phyloP scores from a whole-genome alignment of 495 filamentous ascomycete species.

The Glonium stellatum region DNA sequence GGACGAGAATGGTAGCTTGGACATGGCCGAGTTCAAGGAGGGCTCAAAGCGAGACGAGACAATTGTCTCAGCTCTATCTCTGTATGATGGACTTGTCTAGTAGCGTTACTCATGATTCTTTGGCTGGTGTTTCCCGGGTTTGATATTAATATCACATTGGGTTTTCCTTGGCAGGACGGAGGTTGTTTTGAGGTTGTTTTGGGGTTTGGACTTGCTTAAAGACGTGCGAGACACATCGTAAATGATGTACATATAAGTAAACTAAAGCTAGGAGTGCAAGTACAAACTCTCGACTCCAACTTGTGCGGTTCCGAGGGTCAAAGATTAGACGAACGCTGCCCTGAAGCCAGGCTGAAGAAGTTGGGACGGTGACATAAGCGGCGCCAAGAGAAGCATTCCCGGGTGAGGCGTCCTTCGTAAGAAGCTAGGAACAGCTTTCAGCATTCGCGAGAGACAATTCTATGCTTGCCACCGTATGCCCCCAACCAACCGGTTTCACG shows the following conservation, averaged over 20 bases:
- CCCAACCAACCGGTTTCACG: not conserved
- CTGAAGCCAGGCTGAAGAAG: not conserved
- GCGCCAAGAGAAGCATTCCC: not conserved
- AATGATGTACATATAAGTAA: not conserved
- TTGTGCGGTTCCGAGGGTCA: not conserved
- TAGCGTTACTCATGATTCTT: constrained; percentile 8
- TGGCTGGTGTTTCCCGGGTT: constrained; percentile 15
- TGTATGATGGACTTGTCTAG: constrained; percentile 93
- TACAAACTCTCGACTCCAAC: not conserved
- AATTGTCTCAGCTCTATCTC: constrained; percentile 92
- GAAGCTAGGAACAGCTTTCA: not conserved
- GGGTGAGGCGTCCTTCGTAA: too few relatives aligned
- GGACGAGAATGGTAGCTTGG: constrained; percentile 89
- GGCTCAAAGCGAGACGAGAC: constrained; percentile 97
- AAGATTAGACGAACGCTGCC: not conserved
- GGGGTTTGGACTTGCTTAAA: not conserved
- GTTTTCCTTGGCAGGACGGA: constrained; percentile 16
- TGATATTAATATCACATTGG: constrained; percentile 2
- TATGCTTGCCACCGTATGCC: not conserved
- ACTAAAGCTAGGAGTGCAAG: not conserved
- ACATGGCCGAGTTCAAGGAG: constrained; percentile 97
- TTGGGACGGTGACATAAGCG: not conserved
- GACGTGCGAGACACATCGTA: not conserved
- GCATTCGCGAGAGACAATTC: not conserved
- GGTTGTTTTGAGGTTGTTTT: constrained; percentile 8